Conservation (phyloP, 1,284 basidiomycete species). For the Agaricales sp. region DNA sequence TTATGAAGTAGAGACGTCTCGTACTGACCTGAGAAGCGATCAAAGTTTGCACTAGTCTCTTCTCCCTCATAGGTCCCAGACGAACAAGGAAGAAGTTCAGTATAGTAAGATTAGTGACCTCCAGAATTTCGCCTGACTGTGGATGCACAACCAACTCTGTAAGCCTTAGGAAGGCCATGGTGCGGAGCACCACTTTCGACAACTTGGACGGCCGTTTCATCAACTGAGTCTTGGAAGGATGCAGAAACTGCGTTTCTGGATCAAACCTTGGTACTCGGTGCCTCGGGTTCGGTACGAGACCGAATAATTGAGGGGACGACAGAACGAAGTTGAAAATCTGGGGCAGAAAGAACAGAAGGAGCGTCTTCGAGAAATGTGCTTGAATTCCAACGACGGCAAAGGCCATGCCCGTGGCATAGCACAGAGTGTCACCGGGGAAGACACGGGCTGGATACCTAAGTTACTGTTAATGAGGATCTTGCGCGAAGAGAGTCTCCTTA, state of each 20-base stretch:
- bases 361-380: constrained; percentile 95
- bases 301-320: constrained; percentile 92
- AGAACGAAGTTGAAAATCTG: constrained; percentile 97
- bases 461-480: not conserved
- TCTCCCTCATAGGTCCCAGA: constrained; percentile 77
- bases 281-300: constrained; percentile 86
- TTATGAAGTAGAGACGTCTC: too few relatives aligned
- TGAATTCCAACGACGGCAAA: constrained; percentile 94
- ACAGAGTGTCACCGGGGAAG: constrained; percentile 96
- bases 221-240: constrained; percentile 66
- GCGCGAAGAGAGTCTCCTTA: constrained; percentile 25
- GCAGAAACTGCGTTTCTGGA: constrained; percentile 55
- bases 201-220: constrained; percentile 42
- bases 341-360: constrained; percentile 94
- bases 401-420: constrained; percentile 97
- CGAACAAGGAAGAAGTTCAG: constrained; percentile 74
- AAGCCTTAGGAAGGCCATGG: constrained; percentile 53
- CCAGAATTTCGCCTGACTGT: constrained; percentile 44
- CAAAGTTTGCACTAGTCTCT: constrained; percentile 60
- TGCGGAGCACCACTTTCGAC: constrained; percentile 42
- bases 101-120: constrained; percentile 81
- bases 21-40: constrained; percentile 58
- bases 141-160: constrained; percentile 55
- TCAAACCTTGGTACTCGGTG: constrained; percentile 89
- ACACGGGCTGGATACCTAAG: constrained; percentile 90